These are phyloP conservation scores for Trapa incisa DNA, from an alignment of 345 rosid genomes.

Conservation along the genomic window DNA sequence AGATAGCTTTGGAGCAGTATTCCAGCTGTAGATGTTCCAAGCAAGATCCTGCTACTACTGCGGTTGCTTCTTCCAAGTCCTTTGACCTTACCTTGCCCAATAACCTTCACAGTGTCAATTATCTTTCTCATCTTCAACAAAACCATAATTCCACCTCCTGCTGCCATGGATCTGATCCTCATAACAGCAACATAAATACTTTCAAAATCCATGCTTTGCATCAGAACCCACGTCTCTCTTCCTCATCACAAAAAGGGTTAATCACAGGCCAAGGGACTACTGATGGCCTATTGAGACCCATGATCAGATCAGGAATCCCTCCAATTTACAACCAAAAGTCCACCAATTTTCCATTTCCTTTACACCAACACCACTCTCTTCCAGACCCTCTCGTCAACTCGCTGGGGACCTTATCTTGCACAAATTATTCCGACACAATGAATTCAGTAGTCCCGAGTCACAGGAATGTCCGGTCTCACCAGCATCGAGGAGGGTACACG, in stretches of 20 bases:
- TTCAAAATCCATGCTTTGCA: constrained; percentile 20
- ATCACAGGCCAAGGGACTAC: constrained; percentile 44
- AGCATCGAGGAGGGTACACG: constrained; percentile 36
- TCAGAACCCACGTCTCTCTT: not conserved
- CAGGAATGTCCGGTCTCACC: constrained; percentile 9
- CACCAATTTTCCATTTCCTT: constrained; percentile 2
- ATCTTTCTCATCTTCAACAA: not conserved
- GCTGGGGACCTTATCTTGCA: not conserved
- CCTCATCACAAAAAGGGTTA: not conserved
- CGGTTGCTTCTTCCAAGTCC: constrained; percentile 1
- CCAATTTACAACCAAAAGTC: constrained; percentile 44
- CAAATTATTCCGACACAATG: not conserved
- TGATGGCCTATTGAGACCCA: constrained; percentile 56
- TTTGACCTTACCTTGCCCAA: constrained; percentile 58
- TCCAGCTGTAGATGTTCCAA: not conserved
- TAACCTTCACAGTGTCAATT: constrained; percentile 9
- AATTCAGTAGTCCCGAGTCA: not conserved
- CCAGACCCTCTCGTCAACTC: not conserved
- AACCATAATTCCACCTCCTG: constrained; percentile 16
- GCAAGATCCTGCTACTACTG: constrained; percentile 10
- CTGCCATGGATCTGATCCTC: constrained; percentile 17
- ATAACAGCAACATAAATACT: constrained; percentile 2
- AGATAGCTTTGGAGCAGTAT: constrained; percentile 29
- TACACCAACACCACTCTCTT: not conserved
- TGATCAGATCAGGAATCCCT: constrained; percentile 54